Base-by-base conservation (phyloP, 2,329 filamentous ascomycete species). In the Domatiomyces globalis region DNA sequence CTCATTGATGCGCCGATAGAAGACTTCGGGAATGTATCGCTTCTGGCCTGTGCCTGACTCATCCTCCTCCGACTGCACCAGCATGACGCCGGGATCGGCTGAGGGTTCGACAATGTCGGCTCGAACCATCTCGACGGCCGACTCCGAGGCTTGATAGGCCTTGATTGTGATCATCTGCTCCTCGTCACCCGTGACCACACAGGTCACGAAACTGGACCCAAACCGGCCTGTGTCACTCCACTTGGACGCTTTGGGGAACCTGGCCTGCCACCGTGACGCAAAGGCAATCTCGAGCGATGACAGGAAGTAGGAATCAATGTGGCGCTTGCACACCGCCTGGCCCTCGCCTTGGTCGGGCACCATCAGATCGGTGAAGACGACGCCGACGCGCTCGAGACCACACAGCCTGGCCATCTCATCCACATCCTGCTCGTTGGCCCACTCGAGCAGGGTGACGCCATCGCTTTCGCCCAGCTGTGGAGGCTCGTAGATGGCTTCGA, bases 171-270 rank as follows among this genome's bases (percentile, higher is more conserved):
- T 96, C 56, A 88, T 82, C 51, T 89, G 87, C 47, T 86, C 75
- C 57, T 92, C 86, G 61, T 96, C 90, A 46, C 90, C 90, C n/a
- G 87, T 90, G 54, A 98, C 77, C 44, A 98, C 81, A 67, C 92
- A 98, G 0, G 92, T 96, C 46, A 98, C 89, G 66, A 96, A 96
- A 64, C 94, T 92, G 47, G 90, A 96, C 17, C 92, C 92, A 63
- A 95, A 98, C 51, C 79, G 79, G 45, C 90, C 92, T 2, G 86
- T 94, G 62, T 95, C 89, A 65, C 90, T 95, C 90, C 92, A 98
- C 67, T 95, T 96, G 7, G 87, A 92, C 17, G 87, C 75, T 61
- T 94, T 90, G 0, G 90, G 89, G 60, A 95, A 80, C 62, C 85
- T 82, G 6, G 87, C 87, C 69, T 98, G 92, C 55, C 94, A 76